These are phyloP conservation scores for Venturiaceae sp. DNA, from an alignment of 2,329 filamentous ascomycete genomes.

Conservation along the genomic window DNA sequence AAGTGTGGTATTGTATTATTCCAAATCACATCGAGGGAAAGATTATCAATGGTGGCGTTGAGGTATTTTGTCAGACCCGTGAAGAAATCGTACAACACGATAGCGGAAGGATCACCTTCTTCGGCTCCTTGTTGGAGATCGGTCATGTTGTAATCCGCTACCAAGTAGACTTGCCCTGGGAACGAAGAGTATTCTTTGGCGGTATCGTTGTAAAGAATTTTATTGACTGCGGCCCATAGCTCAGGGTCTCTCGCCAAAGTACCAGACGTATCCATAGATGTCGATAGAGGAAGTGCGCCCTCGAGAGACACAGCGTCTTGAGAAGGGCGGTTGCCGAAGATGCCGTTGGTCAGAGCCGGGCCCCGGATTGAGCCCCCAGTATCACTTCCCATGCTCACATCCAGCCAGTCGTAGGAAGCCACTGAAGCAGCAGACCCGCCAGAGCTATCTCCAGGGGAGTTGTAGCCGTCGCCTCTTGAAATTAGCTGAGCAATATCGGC, in stretches of 20 bases:
- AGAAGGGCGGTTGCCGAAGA: conserved; percentile 37
- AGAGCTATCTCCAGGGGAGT: conserved; percentile 37
- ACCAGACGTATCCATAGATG: conserved; percentile 38
- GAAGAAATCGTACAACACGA: conserved; percentile 30
- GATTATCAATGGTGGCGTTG: neutral
- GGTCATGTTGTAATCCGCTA: conserved; percentile 31
- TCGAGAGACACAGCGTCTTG: conserved; percentile 21
- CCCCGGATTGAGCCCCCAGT: conserved; percentile 42
- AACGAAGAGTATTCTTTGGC: conserved; percentile 23
- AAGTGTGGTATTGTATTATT: neutral
- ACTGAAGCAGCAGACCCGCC: conserved; percentile 34
- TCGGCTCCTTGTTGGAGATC: conserved; percentile 22
- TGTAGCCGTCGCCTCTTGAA: conserved; percentile 37
- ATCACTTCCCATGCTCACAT: conserved; percentile 39
- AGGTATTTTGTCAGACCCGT: neutral
- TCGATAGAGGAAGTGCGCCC: conserved; percentile 38
- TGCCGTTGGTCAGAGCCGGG: conserved; percentile 37
- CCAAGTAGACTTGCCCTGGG: conserved; percentile 31
- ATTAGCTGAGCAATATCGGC: too few species aligned
- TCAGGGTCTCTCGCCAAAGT: conserved; percentile 26
- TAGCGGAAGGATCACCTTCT: too few species aligned
- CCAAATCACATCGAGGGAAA: neutral
- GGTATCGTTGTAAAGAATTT: conserved; percentile 19
- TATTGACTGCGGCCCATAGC: neutral
- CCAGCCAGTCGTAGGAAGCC: conserved; percentile 38